Evolutionary conservation across 495 filamentous ascomycete species (phyloP).

Genomic region (Tuber aestivum): DNA sequence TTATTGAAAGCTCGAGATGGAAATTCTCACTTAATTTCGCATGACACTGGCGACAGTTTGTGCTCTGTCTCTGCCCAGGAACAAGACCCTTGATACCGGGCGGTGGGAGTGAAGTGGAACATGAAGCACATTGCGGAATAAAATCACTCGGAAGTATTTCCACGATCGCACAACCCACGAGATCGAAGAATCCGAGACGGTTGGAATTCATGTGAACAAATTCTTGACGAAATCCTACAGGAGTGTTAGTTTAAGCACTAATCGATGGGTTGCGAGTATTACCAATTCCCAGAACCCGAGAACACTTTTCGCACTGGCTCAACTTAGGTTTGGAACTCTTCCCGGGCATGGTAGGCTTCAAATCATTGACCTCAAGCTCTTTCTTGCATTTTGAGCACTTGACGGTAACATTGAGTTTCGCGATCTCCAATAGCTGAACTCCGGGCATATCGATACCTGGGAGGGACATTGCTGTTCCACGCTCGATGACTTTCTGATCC

Average conservation of each 20-base stretch:
- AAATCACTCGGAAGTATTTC: constrained; percentile 75
- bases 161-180: constrained; percentile 67
- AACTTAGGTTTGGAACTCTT: constrained; percentile 42
- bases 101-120: constrained; percentile 61
- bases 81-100: constrained; percentile 63
- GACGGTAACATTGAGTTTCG: constrained; percentile 61
- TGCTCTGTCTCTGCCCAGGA: constrained; percentile 67
- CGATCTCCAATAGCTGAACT: constrained; percentile 72
- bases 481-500: constrained; percentile 46
- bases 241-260: constrained; percentile 3
- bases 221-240: constrained; percentile 61
- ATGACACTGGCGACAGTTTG: constrained; percentile 77
- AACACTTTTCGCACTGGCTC: constrained; percentile 69
- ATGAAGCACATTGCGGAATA: constrained; percentile 72
- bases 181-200: constrained; percentile 73
- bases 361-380: constrained; percentile 60
- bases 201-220: constrained; percentile 70
- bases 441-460: constrained; percentile 73
- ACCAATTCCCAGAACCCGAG: constrained; percentile 59
- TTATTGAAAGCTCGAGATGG: not conserved
- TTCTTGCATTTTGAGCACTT: constrained; percentile 86
- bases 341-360: constrained; percentile 50
- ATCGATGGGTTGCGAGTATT: constrained; percentile 1
- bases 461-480: constrained; percentile 74
- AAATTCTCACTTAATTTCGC: constrained; percentile 62